phyloP scores from a whole-genome alignment of 2,329 filamentous ascomycete genomes.

The Fusarium sp. region DNA sequence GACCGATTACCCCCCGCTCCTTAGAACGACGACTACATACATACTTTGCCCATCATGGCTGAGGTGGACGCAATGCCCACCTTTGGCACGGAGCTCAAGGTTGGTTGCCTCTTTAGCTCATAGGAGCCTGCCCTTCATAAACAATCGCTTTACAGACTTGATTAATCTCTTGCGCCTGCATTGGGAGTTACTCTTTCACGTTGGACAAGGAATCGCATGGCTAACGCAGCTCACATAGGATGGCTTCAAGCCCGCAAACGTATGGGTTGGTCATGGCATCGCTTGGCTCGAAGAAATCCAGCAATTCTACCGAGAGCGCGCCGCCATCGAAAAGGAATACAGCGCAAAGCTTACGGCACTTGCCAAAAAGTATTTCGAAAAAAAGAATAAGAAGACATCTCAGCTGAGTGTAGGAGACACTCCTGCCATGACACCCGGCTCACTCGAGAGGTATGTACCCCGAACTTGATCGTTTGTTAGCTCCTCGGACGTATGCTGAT shows the following conservation, averaged over 20 bases:
- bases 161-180: conserved; percentile 29
- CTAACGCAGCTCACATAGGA: conserved; percentile 71
- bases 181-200: conserved; percentile 12
- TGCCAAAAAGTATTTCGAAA: conserved; percentile 97
- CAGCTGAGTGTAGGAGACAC: conserved; percentile 93
- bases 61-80: conserved; percentile 86
- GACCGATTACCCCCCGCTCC: conserved; percentile 36
- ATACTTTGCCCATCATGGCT: conserved; percentile 71
- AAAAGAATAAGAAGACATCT: conserved; percentile 92
- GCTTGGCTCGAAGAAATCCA: conserved; percentile 97
- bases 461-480: neutral
- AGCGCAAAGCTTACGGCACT: conserved; percentile 87
- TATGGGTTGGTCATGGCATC: conserved; percentile 91
- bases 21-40: conserved; percentile 36
- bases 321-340: conserved; percentile 97
- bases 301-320: conserved; percentile 95
- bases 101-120: conserved; percentile 56
- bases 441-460: conserved; percentile 80
- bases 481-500: conserved; percentile 42
- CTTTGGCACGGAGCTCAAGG: conserved; percentile 96
- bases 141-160: neutral
- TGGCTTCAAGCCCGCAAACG: conserved; percentile 95
- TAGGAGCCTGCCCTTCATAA: neutral
- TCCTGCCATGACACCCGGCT: conserved; percentile 93
- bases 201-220: conserved; percentile 10